Base-by-base conservation (phyloP, 306 rosid species). In the Malus sieversii region DNA sequence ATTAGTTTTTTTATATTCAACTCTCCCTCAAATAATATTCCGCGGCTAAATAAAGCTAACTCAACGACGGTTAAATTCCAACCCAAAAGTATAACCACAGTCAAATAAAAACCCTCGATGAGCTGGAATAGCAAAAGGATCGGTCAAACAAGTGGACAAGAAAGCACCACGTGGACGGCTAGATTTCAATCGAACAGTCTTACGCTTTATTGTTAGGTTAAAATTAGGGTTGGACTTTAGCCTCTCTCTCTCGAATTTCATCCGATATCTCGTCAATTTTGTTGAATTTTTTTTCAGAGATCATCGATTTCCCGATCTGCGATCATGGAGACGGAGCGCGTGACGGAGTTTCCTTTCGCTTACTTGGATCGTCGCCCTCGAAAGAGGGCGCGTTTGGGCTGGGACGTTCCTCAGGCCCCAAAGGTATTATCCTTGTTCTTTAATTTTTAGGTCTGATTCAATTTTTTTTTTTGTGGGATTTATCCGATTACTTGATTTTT, bases 291-390 rank as follows among this genome's bases (percentile, higher is more conserved):
- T 58, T n/a, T 64, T 4, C 72, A 8, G 53, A 25, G 29, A 40
- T 23, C 19, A 35, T 12, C 32, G 60, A 44, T 19, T 3, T 10
- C 18, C 22, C 4, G 61, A 62, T 62, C 77, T 42, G 61, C 46
- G 66, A 80, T 72, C 84, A 90, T 90, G 96, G 96, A 90, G 92
- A 92, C 85, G 88, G 96, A 90, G 82, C 92, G 99, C 87, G 88
- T 92, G 83, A 83, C 85, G 25, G 99, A 90, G 85, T 95, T 95
- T 70, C 97, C 97, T 13, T 88, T 80, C 23, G 81, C 92, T 45
- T 88, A 89, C 85, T 78, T 95, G 85, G 99, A 95, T 83, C 97
- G 97, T 2, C 91, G 96, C 64, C 99, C 99, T 3, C 86, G 96
- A 71, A 92, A 95, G 91, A 70, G 97, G 71, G 93, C 99, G 63